A percentile compares a stretch with the other conserved stretches of the same genome.
Evolutionary conservation across 225 moss, liverwort and hornwort genomes (phyloP).

Genomic region (Pleurozium schreberi): DNA sequence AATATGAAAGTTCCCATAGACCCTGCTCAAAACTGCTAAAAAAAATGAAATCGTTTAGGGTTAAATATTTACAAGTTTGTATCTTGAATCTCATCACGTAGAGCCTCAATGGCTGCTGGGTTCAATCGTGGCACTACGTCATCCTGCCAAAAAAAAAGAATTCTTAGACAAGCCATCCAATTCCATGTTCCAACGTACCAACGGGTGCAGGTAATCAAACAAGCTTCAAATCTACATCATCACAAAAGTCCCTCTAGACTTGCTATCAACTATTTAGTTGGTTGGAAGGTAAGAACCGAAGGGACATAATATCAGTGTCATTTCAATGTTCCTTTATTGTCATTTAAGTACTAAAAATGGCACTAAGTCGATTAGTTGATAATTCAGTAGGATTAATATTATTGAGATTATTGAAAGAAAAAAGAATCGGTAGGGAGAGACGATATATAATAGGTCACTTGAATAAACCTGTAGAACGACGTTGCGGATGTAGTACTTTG

Average conservation of each 20-base stretch:
- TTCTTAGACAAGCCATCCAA: not conserved
- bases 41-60: not conserved
- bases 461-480: conserved; percentile 27
- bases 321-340: not conserved
- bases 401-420: not conserved
- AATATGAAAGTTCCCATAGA: not conserved
- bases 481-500: conserved; percentile 37
- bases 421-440: not conserved
- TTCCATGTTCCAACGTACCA: not conserved
- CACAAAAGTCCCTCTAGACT: not conserved
- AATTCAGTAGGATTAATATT: not conserved
- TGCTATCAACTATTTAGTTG: not conserved
- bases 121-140: conserved; percentile 73
- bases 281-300: not conserved
- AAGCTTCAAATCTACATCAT: not conserved
- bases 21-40: not conserved
- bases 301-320: not conserved
- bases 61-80: conserved; percentile 40
- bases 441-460: not conserved
- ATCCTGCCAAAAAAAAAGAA: conserved; percentile 29
- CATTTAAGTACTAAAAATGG: not conserved
- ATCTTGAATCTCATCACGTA: conserved; percentile 63
- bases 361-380: not conserved
- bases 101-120: conserved; percentile 72
- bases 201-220: not conserved